Conservation (phyloP, 305 asterid species). For the Fraxinus albicans region DNA sequence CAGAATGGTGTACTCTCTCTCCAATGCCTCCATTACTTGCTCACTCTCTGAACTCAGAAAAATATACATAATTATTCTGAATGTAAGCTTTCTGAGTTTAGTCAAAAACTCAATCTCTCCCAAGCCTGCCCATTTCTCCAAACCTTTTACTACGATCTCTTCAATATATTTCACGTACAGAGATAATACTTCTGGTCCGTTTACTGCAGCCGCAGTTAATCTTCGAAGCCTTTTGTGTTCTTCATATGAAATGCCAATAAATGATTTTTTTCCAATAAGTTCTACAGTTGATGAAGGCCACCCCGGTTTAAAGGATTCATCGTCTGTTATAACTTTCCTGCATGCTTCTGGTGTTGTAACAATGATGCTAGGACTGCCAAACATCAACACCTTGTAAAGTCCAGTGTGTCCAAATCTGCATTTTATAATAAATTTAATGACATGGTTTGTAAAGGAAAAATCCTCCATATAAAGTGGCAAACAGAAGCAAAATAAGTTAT, state of each 20-base stretch:
- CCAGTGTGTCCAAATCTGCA: constrained; percentile 66
- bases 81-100: constrained; percentile 63
- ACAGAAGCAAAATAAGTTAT: background rate
- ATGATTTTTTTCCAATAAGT: constrained; percentile 74
- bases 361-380: constrained; percentile 71
- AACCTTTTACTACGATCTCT: constrained; percentile 38
- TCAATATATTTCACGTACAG: constrained; percentile 63
- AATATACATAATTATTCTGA: constrained; percentile 71
- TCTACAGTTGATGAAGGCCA: constrained; percentile 71
- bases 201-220: constrained; percentile 69
- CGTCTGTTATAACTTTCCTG: constrained; percentile 59
- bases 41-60: constrained; percentile 67
- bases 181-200: constrained; percentile 67
- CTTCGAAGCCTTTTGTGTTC: constrained; percentile 73
- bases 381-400: constrained; percentile 70
- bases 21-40: constrained; percentile 48
- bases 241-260: constrained; percentile 49
- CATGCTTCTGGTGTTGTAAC: constrained; percentile 69
- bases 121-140: constrained; percentile 69
- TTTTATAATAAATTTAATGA: no score
- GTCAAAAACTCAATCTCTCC: constrained; percentile 67
- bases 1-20: constrained; percentile 59
- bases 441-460: background rate
- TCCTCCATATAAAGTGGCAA: background rate
- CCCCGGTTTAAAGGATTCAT: constrained; percentile 70